Conservation (phyloP, 192 early-diverging fungal genomes). For the Linnemannia schmuckeri region DNA sequence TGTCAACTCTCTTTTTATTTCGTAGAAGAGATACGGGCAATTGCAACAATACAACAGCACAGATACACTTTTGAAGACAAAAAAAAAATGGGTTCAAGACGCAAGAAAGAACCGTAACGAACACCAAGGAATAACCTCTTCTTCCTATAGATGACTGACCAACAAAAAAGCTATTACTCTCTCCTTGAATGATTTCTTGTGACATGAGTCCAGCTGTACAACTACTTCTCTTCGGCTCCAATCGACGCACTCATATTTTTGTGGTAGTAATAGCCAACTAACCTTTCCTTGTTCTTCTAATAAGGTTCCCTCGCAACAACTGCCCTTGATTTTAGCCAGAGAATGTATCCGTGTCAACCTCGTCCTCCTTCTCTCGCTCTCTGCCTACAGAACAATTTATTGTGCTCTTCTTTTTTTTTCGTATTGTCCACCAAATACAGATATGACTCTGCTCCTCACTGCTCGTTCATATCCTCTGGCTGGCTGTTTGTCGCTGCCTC, state of each 20-base stretch:
- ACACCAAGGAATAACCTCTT: neutral
- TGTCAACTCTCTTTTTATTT: neutral
- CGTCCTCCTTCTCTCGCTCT: neutral
- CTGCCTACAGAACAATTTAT: too few species aligned
- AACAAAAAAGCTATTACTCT: neutral
- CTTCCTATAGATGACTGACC: neutral
- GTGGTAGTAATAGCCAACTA: too few species aligned
- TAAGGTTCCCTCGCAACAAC: too few species aligned
- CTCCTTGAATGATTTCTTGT: neutral
- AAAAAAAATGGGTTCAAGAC: neutral
- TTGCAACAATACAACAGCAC: neutral
- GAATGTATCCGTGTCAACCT: neutral
- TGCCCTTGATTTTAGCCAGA: too few species aligned
- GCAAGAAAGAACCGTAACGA: neutral
- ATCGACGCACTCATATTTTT: neutral
- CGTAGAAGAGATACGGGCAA: neutral
- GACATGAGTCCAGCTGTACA: neutral
- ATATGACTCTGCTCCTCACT: neutral
- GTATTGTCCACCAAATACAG: constrained; percentile 7
- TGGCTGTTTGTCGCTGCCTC: neutral
- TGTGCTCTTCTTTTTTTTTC: neutral
- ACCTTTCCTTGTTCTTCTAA: too few species aligned
- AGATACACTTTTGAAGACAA: neutral
- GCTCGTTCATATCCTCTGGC: neutral
- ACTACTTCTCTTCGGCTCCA: neutral